phyloP scores from a whole-genome alignment of 768 basidiomycete species.

The Suillus fuscotomentosus region DNA sequence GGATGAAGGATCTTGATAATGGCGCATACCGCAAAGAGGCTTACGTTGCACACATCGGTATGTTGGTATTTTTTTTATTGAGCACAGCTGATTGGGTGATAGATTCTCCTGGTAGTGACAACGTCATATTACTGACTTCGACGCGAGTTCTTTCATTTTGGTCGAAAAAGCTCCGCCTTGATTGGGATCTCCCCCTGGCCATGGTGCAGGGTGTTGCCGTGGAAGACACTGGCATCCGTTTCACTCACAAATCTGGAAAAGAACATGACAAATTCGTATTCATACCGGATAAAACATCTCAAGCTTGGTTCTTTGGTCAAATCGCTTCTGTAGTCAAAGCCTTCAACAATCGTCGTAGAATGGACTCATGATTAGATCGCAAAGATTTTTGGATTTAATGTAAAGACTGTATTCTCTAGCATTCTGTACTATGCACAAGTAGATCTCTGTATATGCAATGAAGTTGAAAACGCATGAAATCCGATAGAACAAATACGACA shows the following conservation, averaged over 20 bases:
- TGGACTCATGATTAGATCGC: constrained; percentile 45
- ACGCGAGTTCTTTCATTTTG: constrained; percentile 79
- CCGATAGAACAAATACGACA: constrained; percentile 24
- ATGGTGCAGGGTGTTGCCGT: constrained; percentile 86
- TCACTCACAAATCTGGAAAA: constrained; percentile 75
- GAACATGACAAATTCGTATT: constrained; percentile 75
- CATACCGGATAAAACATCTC: constrained; percentile 72
- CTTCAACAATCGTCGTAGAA: constrained; percentile 71
- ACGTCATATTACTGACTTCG: constrained; percentile 76
- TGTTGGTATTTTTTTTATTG: constrained; percentile 22
- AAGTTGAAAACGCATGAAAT: constrained; percentile 22
- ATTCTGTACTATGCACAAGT: constrained; percentile 21
- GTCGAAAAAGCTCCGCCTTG: constrained; percentile 78
- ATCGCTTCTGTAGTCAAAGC: constrained; percentile 74
- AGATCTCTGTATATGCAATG: constrained; percentile 24
- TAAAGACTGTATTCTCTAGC: constrained; percentile 21
- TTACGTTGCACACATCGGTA: constrained; percentile 93
- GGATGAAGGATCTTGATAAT: constrained; percentile 93
- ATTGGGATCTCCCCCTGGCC: constrained; percentile 90
- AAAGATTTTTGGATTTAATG: constrained; percentile 14
- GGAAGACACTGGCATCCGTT: constrained; percentile 88
- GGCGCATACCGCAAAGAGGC: constrained; percentile 81
- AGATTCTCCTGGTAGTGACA: constrained; percentile 81
- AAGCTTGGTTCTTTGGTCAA: constrained; percentile 80
- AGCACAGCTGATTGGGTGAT: constrained; percentile 13